These are phyloP conservation scores for Schizosaccharomyces osmophilus DNA, from an alignment of 805 yeast genomes.

Conservation along the genomic window DNA sequence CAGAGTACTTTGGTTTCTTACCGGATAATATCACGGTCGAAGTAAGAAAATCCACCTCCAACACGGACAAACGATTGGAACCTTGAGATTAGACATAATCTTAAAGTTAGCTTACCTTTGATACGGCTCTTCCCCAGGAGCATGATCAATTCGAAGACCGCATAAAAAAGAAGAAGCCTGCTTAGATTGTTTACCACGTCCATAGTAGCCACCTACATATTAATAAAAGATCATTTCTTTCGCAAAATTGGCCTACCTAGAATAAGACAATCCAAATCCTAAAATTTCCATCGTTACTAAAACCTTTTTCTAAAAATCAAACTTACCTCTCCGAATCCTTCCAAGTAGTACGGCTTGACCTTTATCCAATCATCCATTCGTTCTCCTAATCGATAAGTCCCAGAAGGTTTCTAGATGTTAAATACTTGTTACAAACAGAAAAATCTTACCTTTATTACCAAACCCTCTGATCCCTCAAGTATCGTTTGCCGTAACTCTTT, in stretches of 20 bases:
- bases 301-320: no score
- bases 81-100: conserved; percentile 5
- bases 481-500: conserved; percentile 12
- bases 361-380: conserved; percentile 57
- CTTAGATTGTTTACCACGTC: conserved; percentile 26
- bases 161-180: conserved; percentile 35
- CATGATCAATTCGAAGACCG: conserved; percentile 30
- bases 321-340: conserved; percentile 45
- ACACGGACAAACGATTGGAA: conserved; percentile 52
- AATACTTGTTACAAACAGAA: not conserved
- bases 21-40: conserved; percentile 31
- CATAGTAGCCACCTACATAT: conserved; percentile 57
- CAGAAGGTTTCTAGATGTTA: conserved; percentile 18
- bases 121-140: conserved; percentile 9
- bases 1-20: not conserved
- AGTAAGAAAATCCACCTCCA: conserved; percentile 57
- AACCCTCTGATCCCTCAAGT: conserved; percentile 45
- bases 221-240: conserved; percentile 37
- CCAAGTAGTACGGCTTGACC: conserved; percentile 73
- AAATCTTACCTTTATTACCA: conserved; percentile 31
- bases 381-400: conserved; percentile 36
- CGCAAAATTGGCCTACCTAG: not conserved
- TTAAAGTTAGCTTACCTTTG: not conserved
- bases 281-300: not conserved
- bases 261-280: not conserved